Conservation (phyloP, 1,284 basidiomycete species). For the Wallemia hederae region DNA sequence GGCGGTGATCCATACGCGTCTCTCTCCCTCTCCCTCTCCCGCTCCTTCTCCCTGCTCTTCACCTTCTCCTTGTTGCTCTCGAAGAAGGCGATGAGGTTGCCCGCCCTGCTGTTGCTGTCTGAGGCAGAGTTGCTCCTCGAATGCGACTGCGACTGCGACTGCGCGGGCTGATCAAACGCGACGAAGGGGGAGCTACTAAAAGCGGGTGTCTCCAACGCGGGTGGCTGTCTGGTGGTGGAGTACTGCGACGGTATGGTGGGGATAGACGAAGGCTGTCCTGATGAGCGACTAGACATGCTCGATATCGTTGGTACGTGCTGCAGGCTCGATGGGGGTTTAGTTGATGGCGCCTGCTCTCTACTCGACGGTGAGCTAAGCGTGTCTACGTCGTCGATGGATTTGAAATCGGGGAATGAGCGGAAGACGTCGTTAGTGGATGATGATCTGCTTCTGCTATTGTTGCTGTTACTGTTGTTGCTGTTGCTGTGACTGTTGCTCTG, state of each 20-base stretch:
- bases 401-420: not conserved
- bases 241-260: not conserved
- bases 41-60: slow-evolving; percentile 16
- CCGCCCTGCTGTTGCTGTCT: slow-evolving; percentile 15
- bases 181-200: not conserved
- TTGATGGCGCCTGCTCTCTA: not conserved
- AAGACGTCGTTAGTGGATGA: not conserved
- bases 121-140: not conserved
- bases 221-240: not conserved
- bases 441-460: not conserved
- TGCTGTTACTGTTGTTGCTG: too few relatives aligned
- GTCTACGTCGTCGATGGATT: not conserved
- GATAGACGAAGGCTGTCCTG: not conserved
- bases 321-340: not conserved
- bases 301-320: not conserved
- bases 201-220: not conserved
- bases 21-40: slow-evolving; percentile 14
- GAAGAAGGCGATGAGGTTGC: slow-evolving; percentile 39
- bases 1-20: slow-evolving; percentile 23
- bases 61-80: slow-evolving; percentile 24
- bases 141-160: too few relatives aligned
- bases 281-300: not conserved
- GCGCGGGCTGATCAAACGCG: not conserved
- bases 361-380: not conserved
- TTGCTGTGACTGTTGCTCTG: not conserved